phyloP scores from a whole-genome alignment of 1,139 yeast species.

The Candida neerlandica region DNA sequence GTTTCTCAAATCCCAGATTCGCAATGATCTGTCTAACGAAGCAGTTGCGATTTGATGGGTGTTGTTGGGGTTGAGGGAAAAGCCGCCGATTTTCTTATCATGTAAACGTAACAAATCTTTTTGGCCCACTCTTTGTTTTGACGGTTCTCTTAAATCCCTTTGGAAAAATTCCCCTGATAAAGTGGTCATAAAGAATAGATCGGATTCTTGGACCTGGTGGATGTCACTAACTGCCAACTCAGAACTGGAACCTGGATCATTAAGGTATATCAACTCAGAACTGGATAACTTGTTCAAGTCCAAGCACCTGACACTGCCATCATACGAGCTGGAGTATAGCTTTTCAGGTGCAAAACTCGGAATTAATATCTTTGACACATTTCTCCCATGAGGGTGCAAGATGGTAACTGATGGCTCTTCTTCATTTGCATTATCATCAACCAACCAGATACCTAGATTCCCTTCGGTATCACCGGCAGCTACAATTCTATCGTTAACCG shows the following conservation, averaged over 20 bases:
- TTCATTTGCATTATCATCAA: slow-evolving; percentile 38
- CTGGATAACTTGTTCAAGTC: slow-evolving; percentile 67
- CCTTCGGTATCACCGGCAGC: slow-evolving; percentile 90
- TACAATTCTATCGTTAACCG: slow-evolving; percentile 59
- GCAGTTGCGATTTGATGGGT: slow-evolving; percentile 75
- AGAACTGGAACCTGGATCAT: slow-evolving; percentile 48
- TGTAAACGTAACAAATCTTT: slow-evolving; percentile 59
- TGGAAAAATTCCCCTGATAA: slow-evolving; percentile 75
- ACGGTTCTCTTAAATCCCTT: slow-evolving; percentile 62
- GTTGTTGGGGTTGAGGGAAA: slow-evolving; percentile 68
- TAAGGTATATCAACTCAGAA: slow-evolving; percentile 55
- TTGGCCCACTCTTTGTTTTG: slow-evolving; percentile 28
- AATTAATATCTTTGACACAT: slow-evolving; percentile 65
- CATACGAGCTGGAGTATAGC: slow-evolving; percentile 76
- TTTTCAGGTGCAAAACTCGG: slow-evolving; percentile 53
- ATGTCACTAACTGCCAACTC: slow-evolving; percentile 66
- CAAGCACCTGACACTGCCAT: slow-evolving; percentile 76
- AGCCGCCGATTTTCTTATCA: slow-evolving; percentile 90
- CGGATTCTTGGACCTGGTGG: slow-evolving; percentile 47
- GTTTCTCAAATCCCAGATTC: slow-evolving; percentile 83
- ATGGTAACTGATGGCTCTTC: slow-evolving; percentile 60
- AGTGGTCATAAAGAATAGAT: slow-evolving; percentile 63
- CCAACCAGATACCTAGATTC: slow-evolving; percentile 87
- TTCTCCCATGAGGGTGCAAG: slow-evolving; percentile 75
- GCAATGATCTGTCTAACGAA: slow-evolving; percentile 80